Evolutionary conservation across 257 asterid genomes (phyloP).

Genomic region (Mentha longifolia): DNA sequence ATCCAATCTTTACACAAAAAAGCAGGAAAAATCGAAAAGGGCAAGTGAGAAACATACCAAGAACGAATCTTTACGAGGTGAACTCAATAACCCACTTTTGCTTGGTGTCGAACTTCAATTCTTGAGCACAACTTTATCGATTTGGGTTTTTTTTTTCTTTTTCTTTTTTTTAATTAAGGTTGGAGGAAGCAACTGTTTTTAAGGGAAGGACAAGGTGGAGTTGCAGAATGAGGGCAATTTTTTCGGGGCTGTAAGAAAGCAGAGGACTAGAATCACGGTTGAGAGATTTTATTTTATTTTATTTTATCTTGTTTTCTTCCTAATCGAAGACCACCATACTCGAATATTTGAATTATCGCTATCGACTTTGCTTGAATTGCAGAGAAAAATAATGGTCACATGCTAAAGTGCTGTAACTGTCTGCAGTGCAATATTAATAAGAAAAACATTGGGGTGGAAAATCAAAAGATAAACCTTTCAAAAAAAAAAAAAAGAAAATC

Average conservation of each 20-base stretch:
- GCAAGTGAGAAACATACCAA: conserved; percentile 38
- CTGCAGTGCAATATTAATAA: conserved; percentile 28
- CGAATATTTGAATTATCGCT: conserved; percentile 41
- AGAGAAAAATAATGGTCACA: conserved; percentile 43
- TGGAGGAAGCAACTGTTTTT: conserved; percentile 44
- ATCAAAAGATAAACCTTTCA: not conserved
- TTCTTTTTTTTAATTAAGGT: no score
- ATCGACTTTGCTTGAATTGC: conserved; percentile 40
- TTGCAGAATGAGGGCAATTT: conserved; percentile 45
- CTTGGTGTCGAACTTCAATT: conserved; percentile 19
- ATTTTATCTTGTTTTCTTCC: conserved; percentile 20
- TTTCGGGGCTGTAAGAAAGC: conserved; percentile 48
- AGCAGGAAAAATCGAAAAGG: conserved; percentile 29
- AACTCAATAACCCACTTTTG: conserved; percentile 41
- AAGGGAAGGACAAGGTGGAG: conserved; percentile 46
- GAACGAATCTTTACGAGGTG: conserved; percentile 32
- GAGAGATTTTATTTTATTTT: conserved; percentile 18
- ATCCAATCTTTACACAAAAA: conserved; percentile 32
- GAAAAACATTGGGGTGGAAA: conserved; percentile 23
- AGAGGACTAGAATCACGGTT: conserved; percentile 37
- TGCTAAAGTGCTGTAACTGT: conserved; percentile 44
- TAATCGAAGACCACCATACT: conserved; percentile 36
- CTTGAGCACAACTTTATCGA: not conserved
- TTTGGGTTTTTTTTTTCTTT: conserved; percentile 18
- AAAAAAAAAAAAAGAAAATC: no score